These are phyloP conservation scores for Geosmithia flava DNA, from an alignment of 2,329 filamentous ascomycete genomes.

Conservation along the genomic window DNA sequence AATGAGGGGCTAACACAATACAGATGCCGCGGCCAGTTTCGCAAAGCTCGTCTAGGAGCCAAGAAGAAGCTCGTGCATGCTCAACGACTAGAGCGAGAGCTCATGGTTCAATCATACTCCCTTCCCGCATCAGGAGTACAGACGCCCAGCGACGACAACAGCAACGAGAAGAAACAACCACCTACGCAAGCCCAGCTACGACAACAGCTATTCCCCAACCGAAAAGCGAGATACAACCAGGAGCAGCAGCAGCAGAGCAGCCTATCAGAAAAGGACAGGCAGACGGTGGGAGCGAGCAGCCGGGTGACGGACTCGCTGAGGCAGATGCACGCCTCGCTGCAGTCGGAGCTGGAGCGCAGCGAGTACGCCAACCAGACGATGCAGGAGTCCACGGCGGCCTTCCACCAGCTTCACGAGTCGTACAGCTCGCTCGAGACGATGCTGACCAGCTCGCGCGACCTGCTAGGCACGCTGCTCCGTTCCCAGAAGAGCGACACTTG, in stretches of 20 bases:
- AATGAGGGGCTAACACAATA: slow-evolving; percentile 1
- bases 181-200: slow-evolving; percentile 7
- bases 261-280: slow-evolving; percentile 54
- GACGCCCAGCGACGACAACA: slow-evolving; percentile 11
- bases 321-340: slow-evolving; percentile 77
- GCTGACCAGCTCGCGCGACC: slow-evolving; percentile 58
- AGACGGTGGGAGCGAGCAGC: slow-evolving; percentile 60
- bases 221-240: slow-evolving; percentile 7
- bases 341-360: slow-evolving; percentile 71
- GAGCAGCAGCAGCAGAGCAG: slow-evolving; percentile 20
- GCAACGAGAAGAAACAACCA: slow-evolving; percentile 4
- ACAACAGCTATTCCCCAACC: slow-evolving; percentile 5
- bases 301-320: slow-evolving; percentile 78
- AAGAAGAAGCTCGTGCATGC: slow-evolving; percentile 64
- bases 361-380: slow-evolving; percentile 86
- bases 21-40: slow-evolving; percentile 54
- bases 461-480: slow-evolving; percentile 67
- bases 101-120: slow-evolving; percentile 56
- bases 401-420: slow-evolving; percentile 68
- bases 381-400: slow-evolving; percentile 68
- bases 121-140: slow-evolving; percentile 23
- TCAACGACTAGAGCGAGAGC: slow-evolving; percentile 62
- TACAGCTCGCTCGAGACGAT: slow-evolving; percentile 72
- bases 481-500: slow-evolving; percentile 96
- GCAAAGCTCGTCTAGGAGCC: slow-evolving; percentile 69